A percentile compares a stretch with the other conserved stretches of the same genome.
phyloP scores from a whole-genome alignment of 176 grass and related monocot species.

The Zea luxurians region DNA sequence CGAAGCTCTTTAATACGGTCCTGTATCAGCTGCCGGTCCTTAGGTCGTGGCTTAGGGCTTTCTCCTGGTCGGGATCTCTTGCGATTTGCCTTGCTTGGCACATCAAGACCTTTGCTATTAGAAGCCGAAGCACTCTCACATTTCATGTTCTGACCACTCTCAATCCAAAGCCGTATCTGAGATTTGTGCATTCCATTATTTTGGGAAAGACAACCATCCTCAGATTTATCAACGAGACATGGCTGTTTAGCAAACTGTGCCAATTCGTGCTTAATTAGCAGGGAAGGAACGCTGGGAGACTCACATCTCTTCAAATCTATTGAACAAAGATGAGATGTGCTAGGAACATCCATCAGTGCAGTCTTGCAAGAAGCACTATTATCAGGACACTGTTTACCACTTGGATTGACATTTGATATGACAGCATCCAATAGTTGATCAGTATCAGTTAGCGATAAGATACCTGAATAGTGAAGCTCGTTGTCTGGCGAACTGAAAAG shows the following conservation, averaged over 20 bases:
- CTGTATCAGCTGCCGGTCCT: conserved; percentile 80
- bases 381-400: conserved; percentile 56
- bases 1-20: conserved; percentile 81
- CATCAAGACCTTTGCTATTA: conserved; percentile 65
- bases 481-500: conserved; percentile 52
- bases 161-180: conserved; percentile 72
- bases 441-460: conserved; percentile 54
- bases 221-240: conserved; percentile 44
- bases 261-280: conserved; percentile 49
- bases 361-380: conserved; percentile 62
- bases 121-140: conserved; percentile 66
- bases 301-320: conserved; percentile 46
- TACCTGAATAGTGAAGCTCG: conserved; percentile 45
- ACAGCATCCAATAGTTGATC: conserved; percentile 84
- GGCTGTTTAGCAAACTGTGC: conserved; percentile 52
- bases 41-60: conserved; percentile 65
- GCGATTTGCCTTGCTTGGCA: conserved; percentile 54
- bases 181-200: conserved; percentile 65
- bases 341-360: conserved; percentile 52
- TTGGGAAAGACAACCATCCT: conserved; percentile 51
- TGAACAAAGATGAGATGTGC: conserved; percentile 41
- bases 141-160: conserved; percentile 56
- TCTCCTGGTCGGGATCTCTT: conserved; percentile 75
- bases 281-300: conserved; percentile 31
- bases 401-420: conserved; percentile 61